Base-by-base conservation (phyloP, 768 basidiomycete species). In the Calocera viscosa region DNA sequence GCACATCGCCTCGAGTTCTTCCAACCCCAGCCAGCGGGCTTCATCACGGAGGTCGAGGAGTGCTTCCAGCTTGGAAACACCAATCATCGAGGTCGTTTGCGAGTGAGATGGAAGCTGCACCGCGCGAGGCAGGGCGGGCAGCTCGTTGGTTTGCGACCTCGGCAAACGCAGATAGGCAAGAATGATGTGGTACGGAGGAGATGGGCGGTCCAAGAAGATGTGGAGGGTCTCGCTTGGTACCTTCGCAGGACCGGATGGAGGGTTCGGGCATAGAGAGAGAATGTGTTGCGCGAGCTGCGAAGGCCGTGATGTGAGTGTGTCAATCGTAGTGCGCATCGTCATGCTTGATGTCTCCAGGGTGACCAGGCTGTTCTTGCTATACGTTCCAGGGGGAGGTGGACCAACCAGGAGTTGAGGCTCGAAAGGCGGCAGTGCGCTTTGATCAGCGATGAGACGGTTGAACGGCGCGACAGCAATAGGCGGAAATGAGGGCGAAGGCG, bases 1-100 rank as follows among this genome's bases (percentile, higher is more conserved):
- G 72, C 90, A 91, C 1, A 93, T 80, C 69, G 79, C 81, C 68
- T 83, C 79, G 19, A 93, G 80, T 49, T 81, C 82, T 0, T 81
- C 80, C 65, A 92, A 84, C 30, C 83, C 84, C n/a, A 92, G 83
- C 72, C 85, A 90, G 43, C 79, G 78, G 1, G 90, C 87, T 73
- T 93, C 90, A 69, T 92, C 89, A 12, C 89, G 83, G 26, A 91
- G 82, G 68, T 90, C 87, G 49, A 89, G 80, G 26, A 92, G 81
- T 0, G 77, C 78, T 65, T 90, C 90, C 22, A 90, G 77, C 11
- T 83, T 83, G 1, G 79, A 72, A 19, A 60, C 53, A 10, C 53
- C 53, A 16, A 60, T 22, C 53, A 60, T 60, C 5, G 53, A 60
- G 8, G 53, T 60, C 24, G 53, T 60, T 26, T 43, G 65, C 26